These are phyloP conservation scores for Saccharomycopsis javanensis DNA, from an alignment of 805 yeast genomes.

Conservation along the genomic window DNA sequence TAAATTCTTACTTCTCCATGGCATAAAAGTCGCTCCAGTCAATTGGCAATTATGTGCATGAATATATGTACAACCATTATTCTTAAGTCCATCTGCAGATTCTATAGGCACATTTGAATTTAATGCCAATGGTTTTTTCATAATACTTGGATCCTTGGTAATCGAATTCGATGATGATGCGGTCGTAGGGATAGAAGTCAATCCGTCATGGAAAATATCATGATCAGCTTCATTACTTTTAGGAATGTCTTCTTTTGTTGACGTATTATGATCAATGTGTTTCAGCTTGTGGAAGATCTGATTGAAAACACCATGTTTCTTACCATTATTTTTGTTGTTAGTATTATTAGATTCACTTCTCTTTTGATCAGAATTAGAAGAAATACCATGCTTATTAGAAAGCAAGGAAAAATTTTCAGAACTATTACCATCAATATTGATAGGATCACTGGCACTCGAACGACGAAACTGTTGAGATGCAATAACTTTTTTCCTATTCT, in stretches of 20 bases:
- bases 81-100: slow-evolving; percentile 29
- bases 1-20: slow-evolving; percentile 51
- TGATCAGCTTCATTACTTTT: neutral
- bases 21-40: slow-evolving; percentile 73
- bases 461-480: neutral
- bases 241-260: neutral
- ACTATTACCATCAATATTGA: neutral
- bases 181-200: neutral
- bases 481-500: slow-evolving; percentile 18
- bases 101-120: slow-evolving; percentile 18
- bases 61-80: slow-evolving; percentile 55
- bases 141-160: neutral
- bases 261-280: neutral
- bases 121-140: slow-evolving; percentile 23
- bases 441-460: neutral
- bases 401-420: neutral
- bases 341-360: too few relatives aligned
- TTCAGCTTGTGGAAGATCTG: neutral
- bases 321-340: neutral
- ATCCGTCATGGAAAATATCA: neutral
- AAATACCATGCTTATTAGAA: too few relatives aligned
- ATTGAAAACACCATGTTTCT: neutral
- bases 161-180: neutral
- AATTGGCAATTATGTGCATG: slow-evolving; percentile 70
- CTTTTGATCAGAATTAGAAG: neutral